These are phyloP conservation scores for Aspergillus quadricinctus DNA, from an alignment of 2,329 filamentous ascomycete genomes.

Conservation along the genomic window DNA sequence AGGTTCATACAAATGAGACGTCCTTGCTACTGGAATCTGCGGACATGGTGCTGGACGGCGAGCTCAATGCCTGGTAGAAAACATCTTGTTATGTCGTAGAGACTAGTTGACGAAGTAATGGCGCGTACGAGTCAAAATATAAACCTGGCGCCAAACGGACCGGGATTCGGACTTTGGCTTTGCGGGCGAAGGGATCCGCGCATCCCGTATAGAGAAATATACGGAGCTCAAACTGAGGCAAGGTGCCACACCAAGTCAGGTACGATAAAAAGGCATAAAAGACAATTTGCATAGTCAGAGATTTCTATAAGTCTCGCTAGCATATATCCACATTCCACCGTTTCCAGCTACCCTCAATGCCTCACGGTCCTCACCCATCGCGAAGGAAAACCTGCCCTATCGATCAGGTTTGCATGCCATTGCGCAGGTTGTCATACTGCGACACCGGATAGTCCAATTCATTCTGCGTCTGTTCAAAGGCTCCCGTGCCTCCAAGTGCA, in stretches of 20 bases:
- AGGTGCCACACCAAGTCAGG: too few species aligned
- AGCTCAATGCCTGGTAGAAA: too few species aligned
- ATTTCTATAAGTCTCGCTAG: neutral
- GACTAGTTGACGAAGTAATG: too few species aligned
- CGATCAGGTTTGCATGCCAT: conserved; percentile 19
- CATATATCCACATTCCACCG: neutral
- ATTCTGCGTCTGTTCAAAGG: conserved; percentile 47
- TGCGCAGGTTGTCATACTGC: conserved; percentile 51
- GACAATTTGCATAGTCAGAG: neutral
- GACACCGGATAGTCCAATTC: conserved; percentile 49
- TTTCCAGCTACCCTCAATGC: neutral
- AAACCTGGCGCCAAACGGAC: too few species aligned
- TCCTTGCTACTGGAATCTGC: neutral
- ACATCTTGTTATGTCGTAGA: too few species aligned
- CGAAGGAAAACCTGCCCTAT: too few species aligned
- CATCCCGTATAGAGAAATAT: too few species aligned
- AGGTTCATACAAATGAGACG: neutral
- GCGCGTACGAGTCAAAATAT: too few species aligned
- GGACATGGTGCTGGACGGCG: neutral
- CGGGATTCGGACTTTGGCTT: too few species aligned
- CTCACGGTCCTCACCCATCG: too few species aligned
- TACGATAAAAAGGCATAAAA: neutral
- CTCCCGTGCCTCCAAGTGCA: conserved; percentile 25
- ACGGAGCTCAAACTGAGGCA: too few species aligned
- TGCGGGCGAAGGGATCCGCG: too few species aligned